Evolutionary conservation across 192 early-diverging fungal genomes (phyloP).

Genomic region (Coemansia sp.): DNA sequence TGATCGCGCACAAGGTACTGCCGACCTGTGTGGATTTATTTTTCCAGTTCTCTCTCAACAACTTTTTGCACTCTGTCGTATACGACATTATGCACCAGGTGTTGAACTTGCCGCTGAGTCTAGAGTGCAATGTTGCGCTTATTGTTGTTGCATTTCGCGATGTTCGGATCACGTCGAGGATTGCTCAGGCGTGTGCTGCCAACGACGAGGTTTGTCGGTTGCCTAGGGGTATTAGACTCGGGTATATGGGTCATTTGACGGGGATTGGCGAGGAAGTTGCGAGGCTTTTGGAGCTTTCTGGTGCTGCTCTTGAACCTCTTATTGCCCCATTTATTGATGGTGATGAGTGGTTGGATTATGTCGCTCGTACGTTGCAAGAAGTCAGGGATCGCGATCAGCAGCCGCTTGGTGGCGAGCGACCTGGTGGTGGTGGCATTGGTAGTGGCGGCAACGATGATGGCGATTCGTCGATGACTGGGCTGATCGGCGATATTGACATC

Average conservation of each 20-base stretch:
- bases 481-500: conserved; percentile 12
- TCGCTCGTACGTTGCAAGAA: conserved; percentile 41
- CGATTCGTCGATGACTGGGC: no score
- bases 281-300: conserved; percentile 80
- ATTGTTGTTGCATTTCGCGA: conserved; percentile 80
- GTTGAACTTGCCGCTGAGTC: conserved; percentile 86
- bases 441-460: no score
- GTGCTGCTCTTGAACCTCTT: conserved; percentile 47
- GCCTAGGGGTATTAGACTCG: conserved; percentile 89
- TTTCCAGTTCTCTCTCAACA: conserved; percentile 96
- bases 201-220: conserved; percentile 83
- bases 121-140: conserved; percentile 62
- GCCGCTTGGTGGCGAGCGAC: conserved; percentile 55
- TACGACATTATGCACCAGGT: conserved; percentile 99
- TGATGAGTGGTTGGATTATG: conserved; percentile 57
- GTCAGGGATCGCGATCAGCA: conserved; percentile 51
- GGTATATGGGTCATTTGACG: conserved; percentile 99
- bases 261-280: conserved; percentile 96
- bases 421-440: conserved; percentile 16
- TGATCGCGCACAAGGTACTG: conserved; percentile 68
- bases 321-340: conserved; percentile 50
- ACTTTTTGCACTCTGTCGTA: conserved; percentile 97
- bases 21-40: conserved; percentile 80
- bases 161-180: conserved; percentile 81
- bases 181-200: conserved; percentile 79